These are phyloP conservation scores for Stygiomarasmius scandens DNA, from an alignment of 1,284 basidiomycete genomes.

Conservation along the genomic window DNA sequence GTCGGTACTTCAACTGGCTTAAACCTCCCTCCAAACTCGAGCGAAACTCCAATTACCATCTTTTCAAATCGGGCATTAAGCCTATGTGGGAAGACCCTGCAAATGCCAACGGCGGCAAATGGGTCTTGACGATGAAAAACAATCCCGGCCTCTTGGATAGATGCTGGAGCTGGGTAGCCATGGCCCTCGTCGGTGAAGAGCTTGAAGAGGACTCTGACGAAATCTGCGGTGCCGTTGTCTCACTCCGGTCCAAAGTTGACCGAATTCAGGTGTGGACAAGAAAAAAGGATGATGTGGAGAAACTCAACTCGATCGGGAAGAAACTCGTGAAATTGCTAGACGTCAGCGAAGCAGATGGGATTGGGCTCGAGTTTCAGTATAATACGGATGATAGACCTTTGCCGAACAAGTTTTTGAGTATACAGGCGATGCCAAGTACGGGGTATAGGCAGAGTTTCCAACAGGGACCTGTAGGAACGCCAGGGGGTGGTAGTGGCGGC, in stretches of 20 bases:
- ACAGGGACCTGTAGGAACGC: conserved; percentile 29
- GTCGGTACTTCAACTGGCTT: conserved; percentile 93
- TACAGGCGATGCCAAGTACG: conserved; percentile 66
- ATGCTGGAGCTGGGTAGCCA: conserved; percentile 89
- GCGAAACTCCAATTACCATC: conserved; percentile 89
- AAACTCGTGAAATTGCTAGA: conserved; percentile 83
- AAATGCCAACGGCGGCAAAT: conserved; percentile 91
- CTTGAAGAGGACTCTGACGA: conserved; percentile 80
- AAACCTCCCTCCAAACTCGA: conserved; percentile 88
- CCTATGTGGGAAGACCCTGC: conserved; percentile 97
- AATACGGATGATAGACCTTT: conserved; percentile 81
- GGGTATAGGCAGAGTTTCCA: conserved; percentile 70
- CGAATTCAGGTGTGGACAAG: conserved; percentile 91
- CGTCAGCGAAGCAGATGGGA: conserved; percentile 74
- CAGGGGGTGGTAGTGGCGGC: neutral
- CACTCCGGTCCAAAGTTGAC: conserved; percentile 84
- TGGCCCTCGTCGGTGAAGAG: conserved; percentile 91
- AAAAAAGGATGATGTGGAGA: conserved; percentile 80
- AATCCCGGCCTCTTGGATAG: conserved; percentile 80
- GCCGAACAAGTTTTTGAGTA: conserved; percentile 79
- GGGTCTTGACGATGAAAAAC: conserved; percentile 91
- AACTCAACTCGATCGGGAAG: conserved; percentile 81
- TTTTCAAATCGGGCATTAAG: conserved; percentile 91
- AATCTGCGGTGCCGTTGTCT: conserved; percentile 91
- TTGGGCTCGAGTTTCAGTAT: conserved; percentile 87